These are phyloP conservation scores for Comarum palustre DNA, from an alignment of 306 rosid species.

Conservation along the genomic window DNA sequence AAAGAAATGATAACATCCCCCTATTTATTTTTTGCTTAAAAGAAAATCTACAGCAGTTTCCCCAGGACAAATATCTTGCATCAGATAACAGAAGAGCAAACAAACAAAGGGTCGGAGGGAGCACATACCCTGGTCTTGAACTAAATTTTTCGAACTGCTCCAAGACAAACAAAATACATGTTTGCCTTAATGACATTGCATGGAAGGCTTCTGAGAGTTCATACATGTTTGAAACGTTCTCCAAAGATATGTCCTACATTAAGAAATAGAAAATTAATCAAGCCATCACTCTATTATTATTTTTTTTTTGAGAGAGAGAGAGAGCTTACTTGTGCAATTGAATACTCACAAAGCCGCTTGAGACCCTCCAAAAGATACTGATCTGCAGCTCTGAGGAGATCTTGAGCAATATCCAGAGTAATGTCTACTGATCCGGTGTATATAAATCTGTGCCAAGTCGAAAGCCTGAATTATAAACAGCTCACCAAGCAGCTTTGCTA, in stretches of 20 bases:
- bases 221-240: constrained; percentile 84
- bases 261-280: constrained; percentile 11
- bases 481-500: constrained; percentile 6
- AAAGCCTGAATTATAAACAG: constrained; percentile 26
- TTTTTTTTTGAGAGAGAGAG: neutral
- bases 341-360: constrained; percentile 88
- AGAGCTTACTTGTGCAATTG: constrained; percentile 80
- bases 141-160: constrained; percentile 89
- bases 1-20: neutral
- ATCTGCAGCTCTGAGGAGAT: constrained; percentile 97
- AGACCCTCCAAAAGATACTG: constrained; percentile 98
- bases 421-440: constrained; percentile 92
- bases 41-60: neutral
- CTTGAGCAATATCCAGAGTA: constrained; percentile 85
- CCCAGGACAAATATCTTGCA: constrained; percentile 6
- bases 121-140: constrained; percentile 75
- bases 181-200: constrained; percentile 87
- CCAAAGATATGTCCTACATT: constrained; percentile 80
- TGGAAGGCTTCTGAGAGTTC: constrained; percentile 96
- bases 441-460: constrained; percentile 64
- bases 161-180: constrained; percentile 86
- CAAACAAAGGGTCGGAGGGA: constrained; percentile 16
- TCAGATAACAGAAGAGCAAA: neutral
- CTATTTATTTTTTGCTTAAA: neutral
- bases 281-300: neutral